Conservation (phyloP, 306 rosid genomes). For the Cucurbita moschata region DNA sequence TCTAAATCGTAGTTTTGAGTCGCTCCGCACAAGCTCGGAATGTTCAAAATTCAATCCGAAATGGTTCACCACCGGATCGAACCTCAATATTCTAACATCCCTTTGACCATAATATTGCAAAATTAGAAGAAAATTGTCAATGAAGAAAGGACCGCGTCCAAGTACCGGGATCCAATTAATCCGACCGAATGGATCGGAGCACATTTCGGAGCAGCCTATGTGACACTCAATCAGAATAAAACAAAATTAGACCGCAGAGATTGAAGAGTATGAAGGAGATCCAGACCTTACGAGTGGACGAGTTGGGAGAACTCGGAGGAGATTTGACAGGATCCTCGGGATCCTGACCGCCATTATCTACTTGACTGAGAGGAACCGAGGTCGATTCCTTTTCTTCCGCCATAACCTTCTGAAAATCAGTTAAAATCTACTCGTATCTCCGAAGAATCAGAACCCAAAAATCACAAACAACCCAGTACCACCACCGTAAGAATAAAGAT, state of each 20-base stretch:
- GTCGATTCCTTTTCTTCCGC: slow-evolving; percentile 74
- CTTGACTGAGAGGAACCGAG: slow-evolving; percentile 75
- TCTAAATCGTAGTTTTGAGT: not conserved
- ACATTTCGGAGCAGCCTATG: not conserved
- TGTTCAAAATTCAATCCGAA: not conserved
- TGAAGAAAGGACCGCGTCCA: not conserved
- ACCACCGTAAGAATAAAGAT: not conserved
- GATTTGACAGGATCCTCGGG: slow-evolving; percentile 85
- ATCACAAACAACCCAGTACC: not conserved
- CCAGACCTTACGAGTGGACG: slow-evolving; percentile 74
- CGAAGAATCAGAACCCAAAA: not conserved
- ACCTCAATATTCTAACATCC: not conserved
- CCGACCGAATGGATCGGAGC: not conserved
- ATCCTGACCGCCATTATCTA: slow-evolving; percentile 48
- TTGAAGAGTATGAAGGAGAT: not conserved
- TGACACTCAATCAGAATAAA: not conserved
- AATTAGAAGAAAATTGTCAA: not conserved
- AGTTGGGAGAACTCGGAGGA: slow-evolving; percentile 60
- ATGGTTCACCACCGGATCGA: not conserved
- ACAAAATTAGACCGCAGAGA: not conserved
- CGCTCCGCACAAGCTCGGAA: too few species aligned
- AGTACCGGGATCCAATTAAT: not conserved
- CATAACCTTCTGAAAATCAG: slow-evolving; percentile 17
- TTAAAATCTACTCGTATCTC: not conserved
- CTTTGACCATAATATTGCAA: not conserved